Evolutionary conservation across 2,329 filamentous ascomycete species (phyloP), one percentile per base, ranked within the genome.

Genomic region (Clonostachys rhizophaga): DNA sequence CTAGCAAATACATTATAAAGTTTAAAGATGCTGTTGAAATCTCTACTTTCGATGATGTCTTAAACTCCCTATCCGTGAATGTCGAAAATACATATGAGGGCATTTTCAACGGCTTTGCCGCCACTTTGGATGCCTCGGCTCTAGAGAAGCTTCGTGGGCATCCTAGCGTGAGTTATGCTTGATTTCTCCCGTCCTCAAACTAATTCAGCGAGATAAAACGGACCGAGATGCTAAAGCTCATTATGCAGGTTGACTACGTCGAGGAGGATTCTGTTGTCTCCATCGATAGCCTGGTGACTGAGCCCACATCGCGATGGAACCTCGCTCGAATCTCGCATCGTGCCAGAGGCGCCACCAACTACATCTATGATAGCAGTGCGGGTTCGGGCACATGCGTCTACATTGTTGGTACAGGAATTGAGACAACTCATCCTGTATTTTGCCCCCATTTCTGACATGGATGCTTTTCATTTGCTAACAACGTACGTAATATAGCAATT

Each of bases 341-440:
- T 12, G 30, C 30, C 9, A 53, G 56, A 3, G 55, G 54, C 13
- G 44, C 48, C 3, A 57, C 55, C 8, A 50, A 50, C 12, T 70
- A 66, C 52, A 50, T 52, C 43, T 69, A 64, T 50, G 63, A 69
- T 47, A 53, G 56, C 2, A 58, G 48, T 13, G 63, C 64, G 1
- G 69, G 66, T 33, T 52, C 55, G 44, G 66, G 62, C 14, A 63
- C 63, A 6, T 71, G 62, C 34, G 64, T 62, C 30, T 73, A 72
- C 51, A 61, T 73, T 39, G 61, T 74, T 42, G 70, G 73, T 55
- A 68, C 69, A 11, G 70, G 70, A n/a, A 67, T 70, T 51, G 57
- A 53, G 34, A 36, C 54, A 2, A 51, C 53, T 4, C 67, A 69
- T 53, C 52, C 53, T 5, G 65, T 62, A 17, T 69, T 40, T 12